Evolutionary conservation across 257 asterid genomes (phyloP).

Genomic region (Salvia rosmarinus): DNA sequence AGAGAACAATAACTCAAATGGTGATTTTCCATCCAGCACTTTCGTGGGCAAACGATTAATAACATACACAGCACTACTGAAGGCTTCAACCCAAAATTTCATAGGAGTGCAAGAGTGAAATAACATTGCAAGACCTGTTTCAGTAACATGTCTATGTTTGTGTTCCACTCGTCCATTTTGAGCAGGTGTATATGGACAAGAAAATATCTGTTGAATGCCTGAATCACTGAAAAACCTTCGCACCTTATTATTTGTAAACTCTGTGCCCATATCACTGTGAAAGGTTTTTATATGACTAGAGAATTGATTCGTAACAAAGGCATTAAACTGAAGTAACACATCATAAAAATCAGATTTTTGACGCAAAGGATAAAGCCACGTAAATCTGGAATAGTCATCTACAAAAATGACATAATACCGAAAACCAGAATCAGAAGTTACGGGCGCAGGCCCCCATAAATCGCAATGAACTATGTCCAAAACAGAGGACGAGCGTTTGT

Average conservation of each 20-base stretch:
- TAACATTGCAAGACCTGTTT: too few species aligned
- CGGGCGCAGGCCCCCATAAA: conserved; percentile 1
- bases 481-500: neutral
- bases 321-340: neutral
- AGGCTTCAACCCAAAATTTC: too few species aligned
- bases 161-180: too few species aligned
- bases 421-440: neutral
- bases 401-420: conserved; percentile 1
- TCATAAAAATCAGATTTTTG: neutral
- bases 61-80: too few species aligned
- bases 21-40: neutral
- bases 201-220: neutral
- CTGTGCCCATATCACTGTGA: neutral
- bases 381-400: neutral
- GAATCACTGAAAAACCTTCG: neutral
- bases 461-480: neutral
- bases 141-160: too few species aligned
- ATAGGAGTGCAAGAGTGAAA: too few species aligned
- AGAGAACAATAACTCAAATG: conserved; percentile 2
- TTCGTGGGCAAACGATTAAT: too few species aligned
- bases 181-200: neutral
- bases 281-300: neutral
- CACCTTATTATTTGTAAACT: neutral
- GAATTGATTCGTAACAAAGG: neutral
- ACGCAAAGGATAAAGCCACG: neutral